These are phyloP conservation scores for Beta vulgaris DNA, from an alignment of 148 eudicot species.

Conservation along the genomic window DNA sequence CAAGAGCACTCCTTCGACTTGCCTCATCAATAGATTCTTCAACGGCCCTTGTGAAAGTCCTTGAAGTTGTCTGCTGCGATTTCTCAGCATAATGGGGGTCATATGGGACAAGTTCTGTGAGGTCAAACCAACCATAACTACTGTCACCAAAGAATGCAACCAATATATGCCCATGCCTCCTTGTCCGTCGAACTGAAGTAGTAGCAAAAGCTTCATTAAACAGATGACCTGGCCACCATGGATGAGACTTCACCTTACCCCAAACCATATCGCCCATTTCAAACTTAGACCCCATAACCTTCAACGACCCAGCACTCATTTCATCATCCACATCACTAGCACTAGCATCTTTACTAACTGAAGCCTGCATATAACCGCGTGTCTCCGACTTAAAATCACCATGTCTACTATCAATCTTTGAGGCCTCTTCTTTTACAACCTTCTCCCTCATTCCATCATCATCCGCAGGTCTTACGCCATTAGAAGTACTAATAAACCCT, in stretches of 20 bases:
- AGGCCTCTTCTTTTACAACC: slow-evolving; percentile 9
- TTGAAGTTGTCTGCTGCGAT: slow-evolving; percentile 54
- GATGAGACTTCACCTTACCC: slow-evolving; percentile 98
- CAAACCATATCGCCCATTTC: slow-evolving; percentile 93
- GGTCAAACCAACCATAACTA: slow-evolving; percentile 96
- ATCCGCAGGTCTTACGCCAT: neutral
- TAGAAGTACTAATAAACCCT: slow-evolving; percentile 6
- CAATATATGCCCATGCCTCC: slow-evolving; percentile 67
- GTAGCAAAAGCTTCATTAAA: slow-evolving; percentile 67
- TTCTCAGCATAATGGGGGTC: slow-evolving; percentile 64
- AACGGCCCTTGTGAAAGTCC: slow-evolving; percentile 64
- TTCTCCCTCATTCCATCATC: slow-evolving; percentile 4
- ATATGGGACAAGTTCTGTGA: slow-evolving; percentile 64
- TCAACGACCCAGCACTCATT: slow-evolving; percentile 12
- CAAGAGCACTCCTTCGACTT: slow-evolving; percentile 63
- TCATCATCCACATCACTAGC: slow-evolving; percentile 25
- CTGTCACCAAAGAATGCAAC: slow-evolving; percentile 95
- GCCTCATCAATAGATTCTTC: slow-evolving; percentile 85
- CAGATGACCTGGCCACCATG: slow-evolving; percentile 98
- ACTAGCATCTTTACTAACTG: slow-evolving; percentile 31
- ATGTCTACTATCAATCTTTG: slow-evolving; percentile 1
- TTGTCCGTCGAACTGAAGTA: slow-evolving; percentile 58
- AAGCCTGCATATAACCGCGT: neutral
- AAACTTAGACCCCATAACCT: slow-evolving; percentile 39
- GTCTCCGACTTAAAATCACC: slow-evolving; percentile 19